phyloP scores from a whole-genome alignment of 805 yeast species.

The Wickerhamiella musiphila region DNA sequence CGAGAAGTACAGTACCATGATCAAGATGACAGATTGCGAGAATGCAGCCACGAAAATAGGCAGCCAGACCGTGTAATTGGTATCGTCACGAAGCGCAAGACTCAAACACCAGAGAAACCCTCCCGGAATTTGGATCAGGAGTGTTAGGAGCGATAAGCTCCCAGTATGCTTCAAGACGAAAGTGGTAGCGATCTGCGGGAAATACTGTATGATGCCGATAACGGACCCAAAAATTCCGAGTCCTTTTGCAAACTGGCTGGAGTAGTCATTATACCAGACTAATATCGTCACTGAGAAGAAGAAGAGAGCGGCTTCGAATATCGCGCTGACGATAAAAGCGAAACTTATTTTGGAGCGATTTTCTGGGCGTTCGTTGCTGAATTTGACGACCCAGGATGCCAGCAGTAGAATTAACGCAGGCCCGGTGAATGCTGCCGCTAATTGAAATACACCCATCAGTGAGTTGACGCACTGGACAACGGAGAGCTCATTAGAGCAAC shows the following conservation, averaged over 20 bases:
- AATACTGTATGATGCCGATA: constrained; percentile 51
- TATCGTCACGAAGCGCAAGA: constrained; percentile 50
- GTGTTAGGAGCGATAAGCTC: constrained; percentile 59
- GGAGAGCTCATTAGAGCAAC: constrained; percentile 32
- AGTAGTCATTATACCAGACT: background rate
- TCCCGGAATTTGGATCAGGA: constrained; percentile 80
- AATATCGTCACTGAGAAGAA: constrained; percentile 2
- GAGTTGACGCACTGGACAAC: constrained; percentile 14
- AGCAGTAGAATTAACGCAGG: constrained; percentile 14
- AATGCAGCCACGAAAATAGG: constrained; percentile 59
- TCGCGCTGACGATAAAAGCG: constrained; percentile 11
- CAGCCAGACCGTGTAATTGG: constrained; percentile 77
- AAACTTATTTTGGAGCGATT: constrained; percentile 8
- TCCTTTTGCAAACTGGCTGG: constrained; percentile 1
- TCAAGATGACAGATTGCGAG: constrained; percentile 43
- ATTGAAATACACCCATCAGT: constrained; percentile 16
- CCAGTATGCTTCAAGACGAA: constrained; percentile 58
- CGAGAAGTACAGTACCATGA: constrained; percentile 40
- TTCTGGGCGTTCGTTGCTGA: constrained; percentile 24
- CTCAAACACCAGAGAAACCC: constrained; percentile 69
- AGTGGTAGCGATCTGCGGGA: constrained; percentile 67
- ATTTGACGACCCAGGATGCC: constrained; percentile 16
- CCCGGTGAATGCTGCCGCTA: constrained; percentile 12
- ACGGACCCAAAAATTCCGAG: constrained; percentile 51
- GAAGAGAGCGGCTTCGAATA: constrained; percentile 9